Conservation (phyloP, 768 basidiomycete genomes). For the Saitozyma sp. region DNA sequence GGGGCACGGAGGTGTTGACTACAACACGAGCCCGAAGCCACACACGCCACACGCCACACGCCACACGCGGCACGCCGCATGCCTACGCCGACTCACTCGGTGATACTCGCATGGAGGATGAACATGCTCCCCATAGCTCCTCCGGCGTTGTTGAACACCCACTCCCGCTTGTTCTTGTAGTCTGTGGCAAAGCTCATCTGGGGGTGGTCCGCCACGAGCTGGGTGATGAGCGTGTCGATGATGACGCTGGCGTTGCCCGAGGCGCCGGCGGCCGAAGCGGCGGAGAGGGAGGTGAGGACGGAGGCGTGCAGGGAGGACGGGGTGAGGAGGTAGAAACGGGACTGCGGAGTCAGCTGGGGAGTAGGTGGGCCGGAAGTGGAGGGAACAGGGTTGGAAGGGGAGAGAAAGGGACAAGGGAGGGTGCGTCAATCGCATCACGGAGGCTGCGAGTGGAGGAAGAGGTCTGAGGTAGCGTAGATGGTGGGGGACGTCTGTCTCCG, state of each 20-base stretch:
- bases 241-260: constrained; percentile 65
- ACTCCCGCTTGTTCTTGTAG: constrained; percentile 62
- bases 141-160: constrained; percentile 96
- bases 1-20: background rate
- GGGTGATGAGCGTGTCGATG: constrained; percentile 75
- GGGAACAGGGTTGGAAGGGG: too few species aligned
- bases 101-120: constrained; percentile 92
- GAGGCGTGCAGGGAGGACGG: background rate
- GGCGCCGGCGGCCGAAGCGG: background rate
- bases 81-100: constrained; percentile 71
- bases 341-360: background rate
- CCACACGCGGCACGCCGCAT: background rate
- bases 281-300: background rate
- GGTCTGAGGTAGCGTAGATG: too few species aligned
- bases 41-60: background rate
- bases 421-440: too few species aligned
- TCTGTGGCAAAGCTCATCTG: constrained; percentile 53
- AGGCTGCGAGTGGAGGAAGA: background rate
- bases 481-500: too few species aligned
- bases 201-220: constrained; percentile 74
- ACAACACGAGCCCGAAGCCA: constrained; percentile 12
- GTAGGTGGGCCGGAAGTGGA: too few species aligned
- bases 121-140: constrained; percentile 98
- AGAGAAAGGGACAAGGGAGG: too few species aligned
- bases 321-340: background rate